These are phyloP conservation scores for Phytophthora tentaculata DNA, from an alignment of 352 stramenopile genomes.

Conservation along the genomic window DNA sequence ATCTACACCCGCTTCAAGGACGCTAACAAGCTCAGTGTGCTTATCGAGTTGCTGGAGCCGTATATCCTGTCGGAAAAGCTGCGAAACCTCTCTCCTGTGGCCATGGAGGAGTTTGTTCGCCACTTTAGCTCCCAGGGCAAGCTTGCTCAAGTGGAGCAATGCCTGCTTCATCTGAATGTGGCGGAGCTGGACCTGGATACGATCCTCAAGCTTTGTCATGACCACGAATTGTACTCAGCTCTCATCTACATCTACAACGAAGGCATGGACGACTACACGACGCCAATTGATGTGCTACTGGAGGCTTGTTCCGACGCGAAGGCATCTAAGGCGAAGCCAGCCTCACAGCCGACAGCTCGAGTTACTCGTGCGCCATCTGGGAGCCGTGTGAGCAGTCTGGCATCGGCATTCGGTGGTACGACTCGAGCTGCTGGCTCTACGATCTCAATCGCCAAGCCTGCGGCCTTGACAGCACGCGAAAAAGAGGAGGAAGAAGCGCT, in stretches of 20 bases:
- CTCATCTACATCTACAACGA: constrained; percentile 96
- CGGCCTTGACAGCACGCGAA: constrained; percentile 35
- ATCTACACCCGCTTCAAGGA: constrained; percentile 91
- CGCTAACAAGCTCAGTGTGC: constrained; percentile 83
- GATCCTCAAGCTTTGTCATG: constrained; percentile 92
- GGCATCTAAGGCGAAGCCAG: constrained; percentile 33
- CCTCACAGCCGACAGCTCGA: constrained; percentile 20
- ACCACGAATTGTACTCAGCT: constrained; percentile 93
- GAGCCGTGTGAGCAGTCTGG: constrained; percentile 64
- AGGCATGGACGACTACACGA: constrained; percentile 92
- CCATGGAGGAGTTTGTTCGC: constrained; percentile 94
- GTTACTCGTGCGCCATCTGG: constrained; percentile 39
- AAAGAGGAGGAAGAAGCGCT: constrained; percentile 54
- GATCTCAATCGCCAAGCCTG: constrained; percentile 39
- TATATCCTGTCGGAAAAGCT: constrained; percentile 96
- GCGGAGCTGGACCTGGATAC: constrained; percentile 94
- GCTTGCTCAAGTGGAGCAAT: constrained; percentile 91
- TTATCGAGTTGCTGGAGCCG: constrained; percentile 94
- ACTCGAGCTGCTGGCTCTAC: constrained; percentile 41
- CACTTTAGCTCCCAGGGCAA: constrained; percentile 92
- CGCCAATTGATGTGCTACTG: constrained; percentile 91
- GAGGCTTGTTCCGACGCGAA: constrained; percentile 73
- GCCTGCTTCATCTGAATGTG: constrained; percentile 94
- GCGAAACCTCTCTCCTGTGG: constrained; percentile 90
- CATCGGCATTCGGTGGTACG: constrained; percentile 70